Base-by-base conservation (phyloP, 2,329 filamentous ascomycete species). In the Salinomyces thailandicus region DNA sequence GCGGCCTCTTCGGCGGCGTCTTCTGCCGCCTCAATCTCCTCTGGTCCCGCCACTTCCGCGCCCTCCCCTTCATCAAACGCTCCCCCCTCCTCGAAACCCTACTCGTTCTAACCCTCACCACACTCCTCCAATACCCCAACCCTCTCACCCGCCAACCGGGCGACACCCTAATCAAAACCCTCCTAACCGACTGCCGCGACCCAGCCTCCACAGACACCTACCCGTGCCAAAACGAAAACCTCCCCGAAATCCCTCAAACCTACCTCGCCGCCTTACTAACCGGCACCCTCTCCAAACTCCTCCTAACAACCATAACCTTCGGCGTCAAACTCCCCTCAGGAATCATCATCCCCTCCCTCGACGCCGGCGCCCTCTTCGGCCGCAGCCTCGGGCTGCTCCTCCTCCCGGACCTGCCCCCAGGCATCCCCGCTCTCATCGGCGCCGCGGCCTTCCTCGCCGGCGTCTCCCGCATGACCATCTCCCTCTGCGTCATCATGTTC, bases 361-460 rank as follows among this genome's bases (percentile, higher is more conserved):
- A 73, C 39, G 71, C 66, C 3, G 73, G 73, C 11, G 72, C 72
- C 0, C 61, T 77, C 18, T 76, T 75, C 42, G 72, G 73, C 3
- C 64, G 72, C 3, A 59, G 77, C 3, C 47, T 75, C 1, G 72
- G 66, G 42, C 55, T 70, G 47, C 48, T 50, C 11, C 54, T 68
- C 12, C 49, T 54, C 0, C 51, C 53, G 5, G n/a, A n/a, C n/a
- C 70, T 72, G 13, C 71, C 69, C 1, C 72, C 73, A 0, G 71
- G 73, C 2, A 73, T 76, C 35, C 75, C 75, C 51, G 73, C 73
- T 37, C 73, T 77, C 68, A 71, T 77, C 7, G 73, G 72, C 1
- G 67, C 72, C 1, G 71, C 68, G 3, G 71, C 72, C 0, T 76
- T 76, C 48, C 63, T 77, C 0, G 72, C 72, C 1, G 73, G 73